A percentile compares a stretch with the other conserved stretches of the same genome.
Evolutionary conservation across 164 flowering plant species (phyloP).

Genomic region (Stephania cephalantha): DNA sequence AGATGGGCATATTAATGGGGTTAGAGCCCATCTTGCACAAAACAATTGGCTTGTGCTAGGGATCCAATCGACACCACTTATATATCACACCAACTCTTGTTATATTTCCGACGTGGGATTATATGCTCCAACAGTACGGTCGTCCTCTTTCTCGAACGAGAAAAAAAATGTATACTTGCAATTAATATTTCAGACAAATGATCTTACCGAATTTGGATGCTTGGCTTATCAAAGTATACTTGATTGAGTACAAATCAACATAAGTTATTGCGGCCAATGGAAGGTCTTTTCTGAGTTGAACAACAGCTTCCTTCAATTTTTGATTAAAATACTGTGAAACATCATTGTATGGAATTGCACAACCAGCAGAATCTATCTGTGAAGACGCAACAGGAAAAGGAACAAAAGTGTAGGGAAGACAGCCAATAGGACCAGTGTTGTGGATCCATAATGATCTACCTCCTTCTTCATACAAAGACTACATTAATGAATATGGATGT

Average conservation of each 20-base stretch:
- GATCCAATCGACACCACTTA: too few species aligned
- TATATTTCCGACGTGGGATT: too few species aligned
- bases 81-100: too few species aligned
- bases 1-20: too few species aligned
- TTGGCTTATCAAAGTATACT: conserved; percentile 22
- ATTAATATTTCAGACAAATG: neutral
- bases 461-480: conserved; percentile 30
- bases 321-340: conserved; percentile 32
- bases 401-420: conserved; percentile 29
- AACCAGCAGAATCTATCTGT: conserved; percentile 27
- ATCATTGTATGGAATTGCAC: conserved; percentile 31
- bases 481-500: neutral
- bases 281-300: conserved; percentile 28
- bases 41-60: too few species aligned
- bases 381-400: conserved; percentile 6
- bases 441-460: conserved; percentile 46
- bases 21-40: too few species aligned
- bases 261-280: conserved; percentile 15
- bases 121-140: too few species aligned
- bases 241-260: conserved; percentile 38
- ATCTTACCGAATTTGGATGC: conserved; percentile 24
- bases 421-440: conserved; percentile 50
- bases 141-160: neutral
- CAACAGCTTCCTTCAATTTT: conserved; percentile 25
- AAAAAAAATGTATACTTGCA: too few species aligned